Percentiles rank a stretch among this genome's conserved stretches.
Conservation (phyloP, 139 green algal genomes). For the Diplosphaera chodatii region DNA sequence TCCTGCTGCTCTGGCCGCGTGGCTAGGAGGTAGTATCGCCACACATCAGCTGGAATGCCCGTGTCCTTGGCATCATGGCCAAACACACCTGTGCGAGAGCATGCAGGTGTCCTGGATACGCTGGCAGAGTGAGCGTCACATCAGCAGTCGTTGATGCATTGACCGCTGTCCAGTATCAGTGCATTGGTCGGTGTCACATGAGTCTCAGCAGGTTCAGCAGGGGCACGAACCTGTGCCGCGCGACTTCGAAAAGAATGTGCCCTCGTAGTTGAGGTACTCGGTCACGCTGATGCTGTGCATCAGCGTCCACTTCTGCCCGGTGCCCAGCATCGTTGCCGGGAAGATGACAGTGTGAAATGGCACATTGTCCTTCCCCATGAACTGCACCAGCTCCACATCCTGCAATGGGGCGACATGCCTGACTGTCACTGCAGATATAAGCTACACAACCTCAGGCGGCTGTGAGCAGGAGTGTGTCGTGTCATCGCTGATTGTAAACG, state of each 20-base stretch:
- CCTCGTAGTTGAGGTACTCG: conserved; percentile 99
- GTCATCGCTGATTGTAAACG: too few species aligned
- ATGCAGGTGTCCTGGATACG: too few species aligned
- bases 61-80: conserved; percentile 88
- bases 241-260: conserved; percentile 93
- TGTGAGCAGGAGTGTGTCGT: too few species aligned
- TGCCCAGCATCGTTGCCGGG: conserved; percentile 80
- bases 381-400: conserved; percentile 97
- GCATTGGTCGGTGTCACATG: too few species aligned
- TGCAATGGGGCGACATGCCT: too few species aligned
- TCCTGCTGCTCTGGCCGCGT: conserved; percentile 70
- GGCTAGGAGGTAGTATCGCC: conserved; percentile 93
- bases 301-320: conserved; percentile 81
- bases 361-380: conserved; percentile 99
- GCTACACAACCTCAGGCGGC: too few species aligned
- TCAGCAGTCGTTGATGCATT: too few species aligned
- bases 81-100: conserved; percentile 94
- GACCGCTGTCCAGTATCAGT: too few species aligned
- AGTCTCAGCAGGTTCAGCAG: too few species aligned
- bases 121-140: too few species aligned
- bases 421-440: too few species aligned
- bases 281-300: conserved; percentile 93
- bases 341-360: conserved; percentile 99
- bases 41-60: conserved; percentile 73
- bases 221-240: conserved; percentile 67